Percentiles rank a stretch among this genome's conserved stretches.
Evolutionary conservation across 257 asterid genomes (phyloP).

Genomic region (Capsicum baccatum): DNA sequence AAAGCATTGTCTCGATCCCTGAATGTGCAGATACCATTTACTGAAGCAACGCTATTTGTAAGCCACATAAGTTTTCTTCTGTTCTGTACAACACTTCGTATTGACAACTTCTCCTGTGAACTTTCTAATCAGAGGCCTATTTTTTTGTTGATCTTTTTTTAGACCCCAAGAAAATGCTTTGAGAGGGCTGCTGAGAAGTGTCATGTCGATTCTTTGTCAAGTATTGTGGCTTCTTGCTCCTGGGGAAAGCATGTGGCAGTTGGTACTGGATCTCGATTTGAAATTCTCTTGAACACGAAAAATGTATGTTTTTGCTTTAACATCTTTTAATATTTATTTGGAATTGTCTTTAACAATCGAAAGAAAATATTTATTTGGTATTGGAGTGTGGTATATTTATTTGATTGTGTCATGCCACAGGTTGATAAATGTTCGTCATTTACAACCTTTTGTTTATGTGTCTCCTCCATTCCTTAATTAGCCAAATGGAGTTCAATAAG

Average conservation of each 20-base stretch:
- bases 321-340: background rate
- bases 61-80: slow-evolving; percentile 39
- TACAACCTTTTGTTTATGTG: background rate
- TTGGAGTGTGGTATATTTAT: background rate
- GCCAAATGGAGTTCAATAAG: background rate
- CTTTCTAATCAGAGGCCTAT: slow-evolving; percentile 25
- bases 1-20: slow-evolving; percentile 80
- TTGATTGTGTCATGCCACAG: slow-evolving; percentile 14
- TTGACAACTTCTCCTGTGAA: slow-evolving; percentile 19
- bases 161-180: slow-evolving; percentile 95
- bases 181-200: slow-evolving; percentile 98
- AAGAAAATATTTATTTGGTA: background rate
- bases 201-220: slow-evolving; percentile 78
- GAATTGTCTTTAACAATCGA: background rate
- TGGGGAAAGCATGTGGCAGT: slow-evolving; percentile 97
- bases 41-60: slow-evolving; percentile 90
- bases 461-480: slow-evolving; percentile 2
- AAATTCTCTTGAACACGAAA: slow-evolving; percentile 82
- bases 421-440: background rate
- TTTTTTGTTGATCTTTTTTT: slow-evolving; percentile 26
- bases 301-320: slow-evolving; percentile 52
- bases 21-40: slow-evolving; percentile 86
- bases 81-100: slow-evolving; percentile 20
- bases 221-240: slow-evolving; percentile 94
- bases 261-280: slow-evolving; percentile 96